Percentiles rank a stretch among this genome's conserved stretches.
Evolutionary conservation across 768 basidiomycete species (phyloP).

Genomic region (Amanita molliuscula): DNA sequence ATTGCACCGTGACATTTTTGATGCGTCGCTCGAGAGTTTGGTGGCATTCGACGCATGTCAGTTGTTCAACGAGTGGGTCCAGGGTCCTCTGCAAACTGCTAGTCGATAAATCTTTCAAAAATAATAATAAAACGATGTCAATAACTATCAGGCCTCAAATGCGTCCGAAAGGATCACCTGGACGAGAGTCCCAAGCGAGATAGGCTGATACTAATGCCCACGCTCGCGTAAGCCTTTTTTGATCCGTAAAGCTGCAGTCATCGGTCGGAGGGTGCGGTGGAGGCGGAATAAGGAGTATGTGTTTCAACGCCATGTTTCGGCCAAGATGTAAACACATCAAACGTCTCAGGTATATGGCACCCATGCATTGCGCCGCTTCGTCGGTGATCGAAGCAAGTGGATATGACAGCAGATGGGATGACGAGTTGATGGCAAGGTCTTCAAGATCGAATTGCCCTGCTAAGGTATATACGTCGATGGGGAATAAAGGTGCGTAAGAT

Average conservation of each 20-base stretch:
- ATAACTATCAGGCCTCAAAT: too few relatives aligned
- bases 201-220: slow-evolving; percentile 27
- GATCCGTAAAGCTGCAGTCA: slow-evolving; percentile 21
- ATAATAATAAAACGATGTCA: neutral
- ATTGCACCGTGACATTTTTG: slow-evolving; percentile 18
- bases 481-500: slow-evolving; percentile 21
- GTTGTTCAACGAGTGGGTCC: slow-evolving; percentile 15
- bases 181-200: slow-evolving; percentile 25
- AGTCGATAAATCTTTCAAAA: slow-evolving; percentile 17
- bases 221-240: slow-evolving; percentile 24
- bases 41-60: slow-evolving; percentile 20
- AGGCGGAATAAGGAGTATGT: slow-evolving; percentile 19
- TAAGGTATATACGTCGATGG: slow-evolving; percentile 31
- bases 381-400: slow-evolving; percentile 25
- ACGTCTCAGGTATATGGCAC: slow-evolving; percentile 29
- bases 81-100: slow-evolving; percentile 18
- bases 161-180: slow-evolving; percentile 16
- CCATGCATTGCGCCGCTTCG: slow-evolving; percentile 25
- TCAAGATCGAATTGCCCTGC: slow-evolving; percentile 24
- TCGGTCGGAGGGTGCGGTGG: slow-evolving; percentile 18
- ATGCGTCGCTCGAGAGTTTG: slow-evolving; percentile 14
- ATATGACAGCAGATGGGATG: slow-evolving; percentile 26
- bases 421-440: slow-evolving; percentile 26
- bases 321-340: slow-evolving; percentile 27
- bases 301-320: slow-evolving; percentile 24